Conservation (phyloP, 192 early-diverging fungal genomes). For the Backusella luteola region DNA sequence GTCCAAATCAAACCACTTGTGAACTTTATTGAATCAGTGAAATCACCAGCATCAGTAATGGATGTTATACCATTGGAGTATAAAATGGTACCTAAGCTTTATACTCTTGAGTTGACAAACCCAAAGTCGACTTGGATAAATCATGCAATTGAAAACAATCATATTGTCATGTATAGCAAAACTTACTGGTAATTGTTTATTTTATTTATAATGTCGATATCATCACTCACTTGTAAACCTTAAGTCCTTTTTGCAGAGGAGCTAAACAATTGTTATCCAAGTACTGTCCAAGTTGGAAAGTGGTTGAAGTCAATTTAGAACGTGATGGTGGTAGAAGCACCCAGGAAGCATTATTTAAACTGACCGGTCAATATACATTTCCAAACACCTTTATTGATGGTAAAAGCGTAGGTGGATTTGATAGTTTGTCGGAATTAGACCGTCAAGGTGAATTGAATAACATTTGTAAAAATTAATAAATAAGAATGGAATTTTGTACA, state of each 20-base stretch:
- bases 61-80: slow-evolving; percentile 25
- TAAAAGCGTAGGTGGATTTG: slow-evolving; percentile 26
- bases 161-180: slow-evolving; percentile 33
- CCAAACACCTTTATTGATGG: slow-evolving; percentile 26
- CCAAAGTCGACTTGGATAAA: slow-evolving; percentile 17
- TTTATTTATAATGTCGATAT: not conserved
- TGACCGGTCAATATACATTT: slow-evolving; percentile 23
- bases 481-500: not conserved
- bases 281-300: slow-evolving; percentile 16
- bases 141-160: slow-evolving; percentile 7
- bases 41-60: not conserved
- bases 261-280: slow-evolving; percentile 25
- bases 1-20: not conserved
- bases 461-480: slow-evolving; percentile 1
- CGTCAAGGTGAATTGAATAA: slow-evolving; percentile 4
- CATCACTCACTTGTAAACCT: not conserved
- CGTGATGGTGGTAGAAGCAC: slow-evolving; percentile 10
- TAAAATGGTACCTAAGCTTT: slow-evolving; percentile 26
- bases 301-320: slow-evolving; percentile 29
- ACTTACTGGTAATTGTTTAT: slow-evolving; percentile 31
- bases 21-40: not conserved
- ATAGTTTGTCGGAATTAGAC: slow-evolving; percentile 23
- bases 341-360: slow-evolving; percentile 21
- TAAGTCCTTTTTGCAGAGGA: slow-evolving; percentile 31
- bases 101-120: slow-evolving; percentile 26